Evolutionary conservation across 2,329 filamentous ascomycete species (phyloP).

Genomic region (Apiospora kogelbergensis): DNA sequence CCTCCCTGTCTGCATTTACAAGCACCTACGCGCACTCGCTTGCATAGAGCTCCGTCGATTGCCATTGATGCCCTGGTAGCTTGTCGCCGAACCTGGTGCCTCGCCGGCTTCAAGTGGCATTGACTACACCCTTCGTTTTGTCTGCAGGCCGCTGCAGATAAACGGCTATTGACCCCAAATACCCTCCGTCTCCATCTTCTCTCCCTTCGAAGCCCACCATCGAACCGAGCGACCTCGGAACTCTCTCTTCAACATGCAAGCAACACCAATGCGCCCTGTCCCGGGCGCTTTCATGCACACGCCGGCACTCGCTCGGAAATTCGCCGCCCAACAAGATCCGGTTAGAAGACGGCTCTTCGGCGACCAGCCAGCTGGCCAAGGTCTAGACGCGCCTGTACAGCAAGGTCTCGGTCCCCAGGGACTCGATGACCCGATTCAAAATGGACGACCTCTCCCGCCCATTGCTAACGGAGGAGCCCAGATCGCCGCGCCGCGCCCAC

Average conservation of each 20-base stretch:
- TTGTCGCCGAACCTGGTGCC: slow-evolving; percentile 17
- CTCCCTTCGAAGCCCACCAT: background rate
- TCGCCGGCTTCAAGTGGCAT: slow-evolving; percentile 27
- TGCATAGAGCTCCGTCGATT: slow-evolving; percentile 13
- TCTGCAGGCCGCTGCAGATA: slow-evolving; percentile 14
- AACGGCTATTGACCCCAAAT: slow-evolving; percentile 8
- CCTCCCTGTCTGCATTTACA: background rate
- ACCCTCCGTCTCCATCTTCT: background rate
- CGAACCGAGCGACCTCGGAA: background rate
- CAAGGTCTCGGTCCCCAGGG: slow-evolving; percentile 11
- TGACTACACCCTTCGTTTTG: slow-evolving; percentile 16
- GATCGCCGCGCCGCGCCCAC: slow-evolving; percentile 32
- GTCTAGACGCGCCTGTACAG: slow-evolving; percentile 18
- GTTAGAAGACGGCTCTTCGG: slow-evolving; percentile 54
- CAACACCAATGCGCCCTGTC: slow-evolving; percentile 68
- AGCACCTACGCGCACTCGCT: background rate
- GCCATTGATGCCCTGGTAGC: slow-evolving; percentile 34
- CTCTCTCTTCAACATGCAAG: slow-evolving; percentile 9
- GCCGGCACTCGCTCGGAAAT: slow-evolving; percentile 59
- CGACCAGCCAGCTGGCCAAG: slow-evolving; percentile 21
- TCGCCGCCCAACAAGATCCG: slow-evolving; percentile 43
- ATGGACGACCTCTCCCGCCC: slow-evolving; percentile 10
- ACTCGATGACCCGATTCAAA: slow-evolving; percentile 18
- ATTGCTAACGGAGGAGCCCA: slow-evolving; percentile 24
- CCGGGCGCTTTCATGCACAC: slow-evolving; percentile 78